Evolutionary conservation across 371 early-diverging fungal species (phyloP), one percentile per base, ranked within the genome.

Genomic region (Chytridium lagenaria): DNA sequence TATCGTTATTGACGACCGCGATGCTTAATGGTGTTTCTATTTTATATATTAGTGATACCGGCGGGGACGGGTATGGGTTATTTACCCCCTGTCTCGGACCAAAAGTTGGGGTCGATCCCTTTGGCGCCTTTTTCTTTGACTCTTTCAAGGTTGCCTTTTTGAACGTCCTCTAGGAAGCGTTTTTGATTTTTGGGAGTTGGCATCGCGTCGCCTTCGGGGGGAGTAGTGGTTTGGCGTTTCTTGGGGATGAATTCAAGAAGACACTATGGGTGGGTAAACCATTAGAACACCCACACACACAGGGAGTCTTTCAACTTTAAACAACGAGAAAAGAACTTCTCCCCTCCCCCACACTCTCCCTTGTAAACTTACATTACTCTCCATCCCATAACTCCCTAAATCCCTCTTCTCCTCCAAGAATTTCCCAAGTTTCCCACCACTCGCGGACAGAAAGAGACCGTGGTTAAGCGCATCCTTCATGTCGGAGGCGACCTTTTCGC

Each of bases 81-180:
- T n/a, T 44, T 71, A 82, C 82, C 83, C 78, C 76, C 78, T 28
- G 67, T 59, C 37, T 87, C 87, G 28, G 78, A 69, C 70, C 66
- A 67, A 70, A 87, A 86, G 67, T 87, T 87, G 10, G 84, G 78
- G 68, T 87, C 87, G 2, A 82, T 36, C 2, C 79, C 80, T 59
- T 77, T 80, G 5, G 31, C n/a, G 30, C 65, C 70, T 59, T 75
- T 36, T 37, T 85, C 86, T 28, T 71, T 64, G 38, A 84, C 73
- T 44, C 79, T 83, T 33, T 87, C 87, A 10, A 80, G 23, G 33
- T 73, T 68, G 2, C 85, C 82, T 59, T 81, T 80, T 67, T 66
- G 31, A 22, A 85, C 55, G 49, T 84, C 85, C 52, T 86, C 87
- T 33, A 82, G 33, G 52, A 86, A 79, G 59, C 77, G 79, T 64